A percentile compares a stretch with the other conserved stretches of the same genome.
Conservation (phyloP, 768 basidiomycete species). For the Cubamyces sp. region DNA sequence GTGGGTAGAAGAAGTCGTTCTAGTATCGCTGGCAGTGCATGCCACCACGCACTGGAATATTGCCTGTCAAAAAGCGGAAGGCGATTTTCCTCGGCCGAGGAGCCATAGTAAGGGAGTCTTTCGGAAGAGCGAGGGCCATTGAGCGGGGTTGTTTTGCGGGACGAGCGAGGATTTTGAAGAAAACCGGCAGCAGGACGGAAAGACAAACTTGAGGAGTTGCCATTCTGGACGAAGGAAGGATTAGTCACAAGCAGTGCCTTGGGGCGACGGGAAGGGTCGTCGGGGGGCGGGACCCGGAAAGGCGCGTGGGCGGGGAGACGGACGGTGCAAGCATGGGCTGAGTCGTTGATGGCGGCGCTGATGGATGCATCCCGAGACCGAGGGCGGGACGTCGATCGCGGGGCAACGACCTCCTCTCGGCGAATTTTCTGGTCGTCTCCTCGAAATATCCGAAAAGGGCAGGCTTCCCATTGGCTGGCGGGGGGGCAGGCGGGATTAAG, state of each 20-base stretch:
- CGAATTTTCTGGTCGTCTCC: not conserved
- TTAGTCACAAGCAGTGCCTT: not conserved
- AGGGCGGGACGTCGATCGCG: not conserved
- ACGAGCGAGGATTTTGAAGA: not conserved
- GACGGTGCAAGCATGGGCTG: too few relatives aligned
- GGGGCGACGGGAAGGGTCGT: too few relatives aligned
- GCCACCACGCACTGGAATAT: too few relatives aligned
- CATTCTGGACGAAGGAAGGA: not conserved
- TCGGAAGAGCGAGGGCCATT: not conserved
- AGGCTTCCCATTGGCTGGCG: not conserved
- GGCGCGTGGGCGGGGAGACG: too few relatives aligned
- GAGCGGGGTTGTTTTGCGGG: not conserved
- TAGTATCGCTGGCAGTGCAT: too few relatives aligned
- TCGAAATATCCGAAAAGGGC: slow-evolving; percentile 1
- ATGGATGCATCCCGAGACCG: not conserved
- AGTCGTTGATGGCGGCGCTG: not conserved
- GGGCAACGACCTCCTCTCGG: not conserved
- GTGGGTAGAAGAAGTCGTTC: too few relatives aligned
- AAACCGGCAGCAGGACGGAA: not conserved
- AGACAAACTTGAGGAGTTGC: slow-evolving; percentile 3
- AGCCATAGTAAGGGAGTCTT: not conserved
- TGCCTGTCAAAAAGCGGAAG: too few relatives aligned
- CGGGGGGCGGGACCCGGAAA: too few relatives aligned
- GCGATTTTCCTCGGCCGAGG: not conserved
- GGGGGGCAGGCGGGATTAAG: not conserved